Percentiles rank a stretch among this genome's conserved stretches.
phyloP scores from a whole-genome alignment of 345 rosid species.

The Corymbia maculata region DNA sequence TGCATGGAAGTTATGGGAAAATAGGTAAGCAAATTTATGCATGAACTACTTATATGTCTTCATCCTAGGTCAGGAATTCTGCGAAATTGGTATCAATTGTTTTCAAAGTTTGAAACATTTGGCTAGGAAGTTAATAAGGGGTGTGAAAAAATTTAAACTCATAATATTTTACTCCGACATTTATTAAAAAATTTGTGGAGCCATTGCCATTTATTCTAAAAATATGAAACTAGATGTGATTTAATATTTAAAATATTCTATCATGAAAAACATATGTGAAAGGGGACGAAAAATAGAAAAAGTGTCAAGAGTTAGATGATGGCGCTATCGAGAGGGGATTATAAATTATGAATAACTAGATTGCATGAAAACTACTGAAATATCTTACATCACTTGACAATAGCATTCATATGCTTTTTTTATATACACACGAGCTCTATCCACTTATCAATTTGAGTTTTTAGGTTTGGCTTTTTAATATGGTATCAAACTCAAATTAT shows the following conservation, averaged over 20 bases:
- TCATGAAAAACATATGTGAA: not conserved
- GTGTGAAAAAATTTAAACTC: not conserved
- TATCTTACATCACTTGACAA: fast-evolving
- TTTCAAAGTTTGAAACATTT: too few relatives aligned
- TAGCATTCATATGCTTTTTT: not conserved
- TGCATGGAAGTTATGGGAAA: too few relatives aligned
- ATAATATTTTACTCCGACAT: fast-evolving
- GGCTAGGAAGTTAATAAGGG: too few relatives aligned
- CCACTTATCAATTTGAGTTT: not conserved
- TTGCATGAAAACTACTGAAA: fast-evolving
- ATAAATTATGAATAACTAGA: not conserved
- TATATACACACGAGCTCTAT: not conserved
- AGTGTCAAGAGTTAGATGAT: not conserved
- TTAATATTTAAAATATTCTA: not conserved
- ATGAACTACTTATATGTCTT: too few relatives aligned
- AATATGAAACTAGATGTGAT: fast-evolving
- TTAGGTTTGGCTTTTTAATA: too few relatives aligned
- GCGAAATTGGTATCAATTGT: too few relatives aligned
- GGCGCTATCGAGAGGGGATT: not conserved
- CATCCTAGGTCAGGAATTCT: too few relatives aligned
- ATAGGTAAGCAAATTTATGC: too few relatives aligned
- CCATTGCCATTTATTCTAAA: fast-evolving
- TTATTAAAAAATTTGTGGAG: fast-evolving
- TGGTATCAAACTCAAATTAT: not conserved
- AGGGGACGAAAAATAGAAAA: fast-evolving